phyloP scores from a whole-genome alignment of 192 early-diverging fungal genomes.

The Dimargaris verticillata region DNA sequence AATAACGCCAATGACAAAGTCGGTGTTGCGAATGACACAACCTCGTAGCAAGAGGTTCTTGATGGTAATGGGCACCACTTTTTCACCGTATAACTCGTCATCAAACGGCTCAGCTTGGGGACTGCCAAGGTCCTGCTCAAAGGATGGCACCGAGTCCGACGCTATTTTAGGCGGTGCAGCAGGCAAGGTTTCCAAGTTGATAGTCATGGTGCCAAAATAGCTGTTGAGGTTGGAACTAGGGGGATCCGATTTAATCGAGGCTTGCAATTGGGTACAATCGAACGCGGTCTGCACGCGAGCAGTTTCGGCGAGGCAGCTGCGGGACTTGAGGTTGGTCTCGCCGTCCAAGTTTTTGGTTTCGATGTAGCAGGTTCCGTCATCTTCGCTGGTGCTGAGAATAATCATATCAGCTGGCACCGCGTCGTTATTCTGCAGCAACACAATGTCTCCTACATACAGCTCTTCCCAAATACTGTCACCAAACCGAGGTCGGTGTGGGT shows the following conservation, averaged over 20 bases:
- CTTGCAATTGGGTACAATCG: conserved; percentile 49
- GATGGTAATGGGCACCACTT: conserved; percentile 51
- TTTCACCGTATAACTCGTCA: background rate
- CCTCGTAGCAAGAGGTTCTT: conserved; percentile 76
- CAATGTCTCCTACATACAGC: conserved; percentile 74
- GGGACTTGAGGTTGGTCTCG: conserved; percentile 92
- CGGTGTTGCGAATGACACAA: conserved; percentile 76
- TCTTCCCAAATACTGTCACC: conserved; percentile 44
- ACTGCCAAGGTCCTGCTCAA: conserved; percentile 15
- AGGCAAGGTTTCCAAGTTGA: conserved; percentile 17
- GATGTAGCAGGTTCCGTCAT: conserved; percentile 61
- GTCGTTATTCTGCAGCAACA: conserved; percentile 66
- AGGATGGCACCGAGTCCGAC: conserved; percentile 10
- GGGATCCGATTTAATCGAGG: conserved; percentile 53
- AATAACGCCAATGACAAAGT: conserved; percentile 72
- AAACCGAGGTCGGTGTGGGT: conserved; percentile 19
- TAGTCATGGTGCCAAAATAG: conserved; percentile 48
- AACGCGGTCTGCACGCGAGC: conserved; percentile 46
- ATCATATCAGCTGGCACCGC: conserved; percentile 72
- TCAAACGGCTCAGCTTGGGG: conserved; percentile 3
- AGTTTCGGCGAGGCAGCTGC: conserved; percentile 45
- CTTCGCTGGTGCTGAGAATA: conserved; percentile 61
- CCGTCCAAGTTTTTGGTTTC: conserved; percentile 95
- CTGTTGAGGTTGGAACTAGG: conserved; percentile 65
- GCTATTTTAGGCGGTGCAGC: background rate